A percentile compares a stretch with the other conserved stretches of the same genome.
Evolutionary conservation across 352 stramenopile genomes (phyloP).

Genomic region (Phytophthora melonis): DNA sequence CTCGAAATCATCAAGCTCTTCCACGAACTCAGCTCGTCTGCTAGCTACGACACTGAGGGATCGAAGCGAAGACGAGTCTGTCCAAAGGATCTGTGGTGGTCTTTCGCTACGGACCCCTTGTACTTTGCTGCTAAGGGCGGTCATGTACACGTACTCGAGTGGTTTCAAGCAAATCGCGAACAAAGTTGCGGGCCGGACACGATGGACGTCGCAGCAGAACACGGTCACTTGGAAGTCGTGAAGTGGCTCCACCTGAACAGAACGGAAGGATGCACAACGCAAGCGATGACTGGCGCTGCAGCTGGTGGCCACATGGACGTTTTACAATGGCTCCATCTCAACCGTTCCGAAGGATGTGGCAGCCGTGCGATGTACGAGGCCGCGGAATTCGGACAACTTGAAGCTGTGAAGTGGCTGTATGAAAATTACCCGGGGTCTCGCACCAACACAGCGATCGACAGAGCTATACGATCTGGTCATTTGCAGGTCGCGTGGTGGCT

Average conservation of each 20-base stretch:
- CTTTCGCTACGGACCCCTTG: too few species aligned
- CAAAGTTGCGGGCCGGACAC: neutral
- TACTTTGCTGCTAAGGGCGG: too few species aligned
- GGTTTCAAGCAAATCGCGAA: neutral
- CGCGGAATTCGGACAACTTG: neutral
- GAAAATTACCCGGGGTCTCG: neutral
- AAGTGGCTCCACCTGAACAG: constrained; percentile 11
- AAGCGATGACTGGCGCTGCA: neutral
- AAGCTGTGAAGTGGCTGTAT: constrained; percentile 19
- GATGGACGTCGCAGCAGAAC: neutral
- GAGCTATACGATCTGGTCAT: constrained; percentile 8
- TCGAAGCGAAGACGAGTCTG: neutral
- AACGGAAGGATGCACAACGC: neutral
- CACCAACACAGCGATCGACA: neutral
- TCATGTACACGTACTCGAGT: too few species aligned
- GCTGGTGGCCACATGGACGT: neutral
- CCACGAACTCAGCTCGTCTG: neutral
- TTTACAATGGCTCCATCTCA: neutral
- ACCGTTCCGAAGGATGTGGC: neutral
- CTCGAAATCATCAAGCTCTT: neutral
- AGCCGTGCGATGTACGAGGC: neutral
- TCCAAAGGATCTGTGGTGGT: too few species aligned
- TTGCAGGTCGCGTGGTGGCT: constrained; percentile 16
- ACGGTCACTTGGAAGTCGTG: constrained; percentile 1
- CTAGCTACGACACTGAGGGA: neutral